Base-by-base conservation (phyloP, 2,329 filamentous ascomycete species). In the Fusarium euwallaceae region DNA sequence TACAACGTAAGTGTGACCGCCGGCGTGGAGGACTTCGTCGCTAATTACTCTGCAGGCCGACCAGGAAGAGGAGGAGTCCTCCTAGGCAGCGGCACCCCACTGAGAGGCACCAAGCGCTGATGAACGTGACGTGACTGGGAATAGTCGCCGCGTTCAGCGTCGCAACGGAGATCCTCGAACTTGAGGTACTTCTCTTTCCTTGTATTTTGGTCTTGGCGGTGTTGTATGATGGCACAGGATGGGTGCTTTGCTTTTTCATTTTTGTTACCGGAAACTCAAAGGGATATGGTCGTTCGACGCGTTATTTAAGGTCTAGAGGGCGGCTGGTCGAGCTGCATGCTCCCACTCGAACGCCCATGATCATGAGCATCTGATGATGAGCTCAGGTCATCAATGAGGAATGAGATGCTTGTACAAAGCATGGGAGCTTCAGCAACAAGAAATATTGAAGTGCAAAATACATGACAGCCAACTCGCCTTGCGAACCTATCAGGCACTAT, bases 1-100 rank as follows among this genome's bases (percentile, higher is more conserved):
- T 99, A 97, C 89, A 92, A 95, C 81, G 95, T 97, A 88, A 88
- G 92, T 51, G 27, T 68, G 64, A 41, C 37, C 69, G 69, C 72
- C 63, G 67, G 74, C 9, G 17, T 17, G 16, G 14, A 39, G 9
- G 39, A 64, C 37, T 69, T 67, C 9, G 53, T 73, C 64, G 72
- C 82, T 84, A 80, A 82, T 75, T 61, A 70, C 36, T 29, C 67
- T 67, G 67, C 80, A 78, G 88, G 89, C 89, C 81, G 88, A 86
- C 71, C 89, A 86, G 78, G 89, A 89, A 74, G 90, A 92, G 80
- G 89, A 89, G 70, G 91, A 92, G 79, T 86, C 85, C 55, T 83
- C 83, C 61, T 86, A 79, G 74, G 66, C 37, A 39, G 72, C 48
- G 67, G 34, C 68, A 27, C 41, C 24, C 51, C 55, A 43, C 59